Evolutionary conservation across 345 rosid species (phyloP).

Genomic region (Salix exigua): DNA sequence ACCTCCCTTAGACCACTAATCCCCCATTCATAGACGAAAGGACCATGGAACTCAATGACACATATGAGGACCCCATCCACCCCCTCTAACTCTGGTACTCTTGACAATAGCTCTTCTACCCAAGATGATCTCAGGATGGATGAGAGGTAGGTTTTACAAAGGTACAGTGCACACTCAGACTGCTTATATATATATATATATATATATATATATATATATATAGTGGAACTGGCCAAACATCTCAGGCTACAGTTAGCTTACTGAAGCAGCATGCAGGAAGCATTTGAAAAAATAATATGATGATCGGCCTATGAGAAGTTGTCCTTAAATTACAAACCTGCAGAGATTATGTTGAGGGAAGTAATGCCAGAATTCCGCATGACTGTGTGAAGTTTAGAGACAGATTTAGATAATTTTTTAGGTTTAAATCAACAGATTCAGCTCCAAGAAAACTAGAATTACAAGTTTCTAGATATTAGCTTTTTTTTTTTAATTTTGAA

Average conservation of each 20-base stretch:
- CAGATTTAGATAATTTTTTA: not conserved
- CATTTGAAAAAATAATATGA: not conserved
- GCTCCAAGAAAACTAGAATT: not conserved
- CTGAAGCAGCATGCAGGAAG: not conserved
- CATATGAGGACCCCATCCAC: constrained; percentile 26
- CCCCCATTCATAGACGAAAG: constrained; percentile 86
- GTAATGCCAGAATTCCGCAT: not conserved
- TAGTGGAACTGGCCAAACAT: not conserved
- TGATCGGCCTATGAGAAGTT: not conserved
- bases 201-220: not conserved
- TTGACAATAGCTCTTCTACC: constrained; percentile 55
- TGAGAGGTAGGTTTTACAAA: not conserved
- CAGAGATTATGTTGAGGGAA: constrained; percentile 1
- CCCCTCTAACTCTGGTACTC: constrained; percentile 45
- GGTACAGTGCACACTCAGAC: not conserved
- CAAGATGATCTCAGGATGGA: constrained; percentile 48
- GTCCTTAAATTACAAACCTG: not conserved
- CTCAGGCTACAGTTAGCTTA: not conserved
- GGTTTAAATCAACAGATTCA: not conserved
- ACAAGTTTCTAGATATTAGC: not conserved
- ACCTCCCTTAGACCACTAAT: constrained; percentile 59
- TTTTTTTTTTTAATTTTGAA: not conserved
- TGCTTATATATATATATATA: not conserved
- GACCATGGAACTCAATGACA: constrained; percentile 70
- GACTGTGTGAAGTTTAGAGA: not conserved